Conservation (phyloP, 2,329 filamentous ascomycete species). For the Botryosphaeria dothidea region DNA sequence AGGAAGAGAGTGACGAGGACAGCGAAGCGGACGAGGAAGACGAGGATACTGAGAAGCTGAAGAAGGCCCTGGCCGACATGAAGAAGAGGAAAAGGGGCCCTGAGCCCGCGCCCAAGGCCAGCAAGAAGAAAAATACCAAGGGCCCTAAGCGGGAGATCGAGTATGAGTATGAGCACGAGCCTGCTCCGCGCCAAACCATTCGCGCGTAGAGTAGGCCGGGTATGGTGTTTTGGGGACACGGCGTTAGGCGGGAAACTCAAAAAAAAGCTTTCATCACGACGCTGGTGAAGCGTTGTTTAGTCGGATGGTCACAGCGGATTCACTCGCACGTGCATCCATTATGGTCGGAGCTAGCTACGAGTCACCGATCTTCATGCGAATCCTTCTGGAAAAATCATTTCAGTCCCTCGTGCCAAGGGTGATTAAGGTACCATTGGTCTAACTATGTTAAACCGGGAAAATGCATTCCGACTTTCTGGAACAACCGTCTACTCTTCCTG, state of each 20-base stretch:
- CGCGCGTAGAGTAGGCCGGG: conserved; percentile 21
- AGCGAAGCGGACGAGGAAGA: conserved; percentile 58
- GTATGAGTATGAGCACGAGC: conserved; percentile 70
- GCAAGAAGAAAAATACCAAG: conserved; percentile 57
- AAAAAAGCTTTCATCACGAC: background rate
- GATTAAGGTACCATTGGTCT: too few relatives aligned
- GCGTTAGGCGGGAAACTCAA: background rate
- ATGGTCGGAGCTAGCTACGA: background rate
- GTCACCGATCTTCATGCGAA: too few relatives aligned
- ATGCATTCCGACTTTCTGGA: too few relatives aligned
- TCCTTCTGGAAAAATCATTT: too few relatives aligned
- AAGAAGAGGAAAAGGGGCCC: conserved; percentile 61
- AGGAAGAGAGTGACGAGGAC: conserved; percentile 50
- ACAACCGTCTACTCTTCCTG: too few relatives aligned
- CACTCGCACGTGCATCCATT: background rate
- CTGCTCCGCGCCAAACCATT: conserved; percentile 40
- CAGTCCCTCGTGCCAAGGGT: too few relatives aligned
- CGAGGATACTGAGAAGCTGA: conserved; percentile 57
- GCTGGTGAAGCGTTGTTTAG: background rate
- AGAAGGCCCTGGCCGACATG: conserved; percentile 54
- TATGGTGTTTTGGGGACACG: background rate
- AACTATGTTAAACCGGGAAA: too few relatives aligned
- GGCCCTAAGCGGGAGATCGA: conserved; percentile 72
- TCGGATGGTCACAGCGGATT: background rate
- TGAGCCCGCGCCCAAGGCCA: conserved; percentile 54